Conservation (phyloP, 192 early-diverging fungal species). For the Geranomyces variabilis region DNA sequence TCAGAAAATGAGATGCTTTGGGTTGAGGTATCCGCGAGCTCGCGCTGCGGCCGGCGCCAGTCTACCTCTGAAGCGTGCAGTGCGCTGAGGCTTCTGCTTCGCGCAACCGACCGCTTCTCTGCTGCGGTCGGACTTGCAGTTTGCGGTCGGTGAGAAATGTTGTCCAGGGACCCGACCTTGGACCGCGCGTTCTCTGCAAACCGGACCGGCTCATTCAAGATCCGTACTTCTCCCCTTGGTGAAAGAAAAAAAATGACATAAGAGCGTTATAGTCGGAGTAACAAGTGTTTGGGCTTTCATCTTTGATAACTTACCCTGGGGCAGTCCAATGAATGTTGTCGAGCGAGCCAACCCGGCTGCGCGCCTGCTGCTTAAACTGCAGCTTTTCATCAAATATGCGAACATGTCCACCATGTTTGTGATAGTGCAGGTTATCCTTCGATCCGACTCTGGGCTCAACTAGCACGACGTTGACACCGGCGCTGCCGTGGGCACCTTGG, state of each 20-base stretch:
- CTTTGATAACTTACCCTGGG: conserved; percentile 13
- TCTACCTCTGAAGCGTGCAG: background rate
- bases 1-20: no score
- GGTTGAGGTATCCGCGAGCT: no score
- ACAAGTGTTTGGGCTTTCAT: no score
- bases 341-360: conserved; percentile 18
- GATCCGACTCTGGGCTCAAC: conserved; percentile 25
- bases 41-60: no score
- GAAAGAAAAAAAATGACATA: background rate
- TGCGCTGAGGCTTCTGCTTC: background rate
- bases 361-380: conserved; percentile 24
- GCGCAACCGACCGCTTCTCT: background rate
- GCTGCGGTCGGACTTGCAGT: conserved; percentile 32
- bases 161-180: conserved; percentile 45
- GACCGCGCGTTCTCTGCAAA: conserved; percentile 12
- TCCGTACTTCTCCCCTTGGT: conserved; percentile 27
- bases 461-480: background rate
- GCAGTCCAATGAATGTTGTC: conserved; percentile 12
- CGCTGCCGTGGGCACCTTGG: no score
- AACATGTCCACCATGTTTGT: conserved; percentile 11
- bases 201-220: conserved; percentile 9
- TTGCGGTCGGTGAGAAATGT: conserved; percentile 52
- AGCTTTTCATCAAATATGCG: conserved; percentile 19
- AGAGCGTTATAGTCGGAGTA: conserved; percentile 7
- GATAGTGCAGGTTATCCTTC: background rate